phyloP scores from a whole-genome alignment of 1,284 basidiomycete species.

The Cryptococcus sp. region DNA sequence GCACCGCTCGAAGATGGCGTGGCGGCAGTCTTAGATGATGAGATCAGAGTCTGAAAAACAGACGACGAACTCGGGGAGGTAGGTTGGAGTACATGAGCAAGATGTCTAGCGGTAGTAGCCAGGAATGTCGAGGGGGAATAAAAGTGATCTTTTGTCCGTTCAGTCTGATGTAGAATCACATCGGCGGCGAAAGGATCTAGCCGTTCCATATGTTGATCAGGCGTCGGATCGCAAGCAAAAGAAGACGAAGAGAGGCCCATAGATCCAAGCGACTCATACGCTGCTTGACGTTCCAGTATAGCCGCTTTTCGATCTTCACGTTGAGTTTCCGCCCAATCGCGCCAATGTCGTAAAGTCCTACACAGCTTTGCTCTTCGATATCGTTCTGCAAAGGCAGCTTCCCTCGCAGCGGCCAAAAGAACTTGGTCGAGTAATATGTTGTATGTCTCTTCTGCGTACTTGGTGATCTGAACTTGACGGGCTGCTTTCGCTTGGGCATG shows the following conservation, averaged over 20 bases:
- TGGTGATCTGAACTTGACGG: constrained; percentile 13
- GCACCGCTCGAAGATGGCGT: constrained; percentile 19
- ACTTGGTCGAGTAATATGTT: constrained; percentile 10
- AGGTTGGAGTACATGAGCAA: constrained; percentile 19
- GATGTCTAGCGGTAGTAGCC: constrained; percentile 21
- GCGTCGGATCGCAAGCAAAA: not conserved
- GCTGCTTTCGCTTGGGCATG: constrained; percentile 12
- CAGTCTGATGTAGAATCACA: constrained; percentile 19
- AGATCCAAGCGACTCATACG: constrained; percentile 12
- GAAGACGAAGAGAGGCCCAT: constrained; percentile 27
- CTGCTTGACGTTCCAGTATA: constrained; percentile 15
- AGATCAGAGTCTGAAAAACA: constrained; percentile 18
- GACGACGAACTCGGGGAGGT: not conserved
- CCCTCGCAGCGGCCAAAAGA: not conserved
- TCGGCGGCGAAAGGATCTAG: constrained; percentile 20
- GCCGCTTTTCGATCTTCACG: constrained; percentile 11
- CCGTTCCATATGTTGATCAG: not conserved
- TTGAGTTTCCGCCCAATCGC: constrained; percentile 12
- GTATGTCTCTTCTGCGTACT: constrained; percentile 8
- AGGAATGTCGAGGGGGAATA: constrained; percentile 32
- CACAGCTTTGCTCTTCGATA: constrained; percentile 10
- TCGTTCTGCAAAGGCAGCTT: constrained; percentile 8
- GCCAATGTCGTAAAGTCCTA: constrained; percentile 17
- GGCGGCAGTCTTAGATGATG: constrained; percentile 15
- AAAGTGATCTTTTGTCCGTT: constrained; percentile 24